Base-by-base conservation (phyloP, 129 eudicot species). In the Lactuca saligna region DNA sequence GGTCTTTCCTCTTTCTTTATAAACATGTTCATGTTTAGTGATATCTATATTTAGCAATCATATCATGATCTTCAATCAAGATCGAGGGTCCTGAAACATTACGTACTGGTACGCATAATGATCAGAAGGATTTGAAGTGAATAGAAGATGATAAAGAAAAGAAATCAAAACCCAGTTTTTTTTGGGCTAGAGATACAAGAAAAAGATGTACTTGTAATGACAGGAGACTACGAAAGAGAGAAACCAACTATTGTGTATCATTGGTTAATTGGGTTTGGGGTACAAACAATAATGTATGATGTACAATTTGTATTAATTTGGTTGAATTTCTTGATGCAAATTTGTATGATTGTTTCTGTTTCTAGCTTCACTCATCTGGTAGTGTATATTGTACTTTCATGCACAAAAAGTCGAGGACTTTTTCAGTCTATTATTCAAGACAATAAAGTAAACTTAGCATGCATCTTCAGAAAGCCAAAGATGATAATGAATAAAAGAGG, bases 181-280 rank as follows among this genome's bases (percentile, higher is more conserved):
- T 61, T 63, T 58, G 76, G 71, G 31, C 14, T 34, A 14, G 62
- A 14, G 46, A 49, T 65, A 65, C 29, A 46, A 15, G 53, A 39
- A 17, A 12, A 11, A 15, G 9, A 3, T 65, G 70, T 48, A 66
- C 54, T 56, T 69, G 55, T 37, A 37, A 38, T 54, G 69, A 20
- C 34, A 51, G 53, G 55, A 70, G 70, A 46, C 64, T 68, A 38
- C 51, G 72, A 14, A 72, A 53, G 44, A 54, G 70, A 62, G 38
- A 56, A 66, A 54, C 71, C 70, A 37, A 61, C 7, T 75, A 66
- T 63, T 67, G 68, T 75, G 59, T 61, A 60, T 55, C 65, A 71
- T 39, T 83, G 63, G 74, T 76, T 75, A 71, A 79, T 74, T 73
- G 82, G 81, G 50, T 72, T 65, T 72, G 68, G 67, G 63, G 60